A percentile compares a stretch with the other conserved stretches of the same genome.
These are phyloP conservation scores for Cyberlindnera lachancei DNA, from an alignment of 805 yeast genomes.

Conservation along the genomic window DNA sequence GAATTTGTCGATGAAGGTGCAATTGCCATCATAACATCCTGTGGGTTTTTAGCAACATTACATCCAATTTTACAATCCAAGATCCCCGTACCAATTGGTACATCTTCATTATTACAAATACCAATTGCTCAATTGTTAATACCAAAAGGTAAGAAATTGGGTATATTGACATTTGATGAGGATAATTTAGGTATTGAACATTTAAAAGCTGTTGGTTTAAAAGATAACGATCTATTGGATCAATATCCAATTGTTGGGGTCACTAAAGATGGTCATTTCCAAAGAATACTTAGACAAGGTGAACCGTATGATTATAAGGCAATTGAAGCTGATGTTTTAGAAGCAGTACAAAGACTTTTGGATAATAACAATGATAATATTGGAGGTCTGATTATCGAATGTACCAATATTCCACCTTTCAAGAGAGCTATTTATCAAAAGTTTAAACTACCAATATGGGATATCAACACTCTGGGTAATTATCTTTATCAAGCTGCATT, in stretches of 20 bases:
- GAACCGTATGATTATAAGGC: constrained; percentile 19
- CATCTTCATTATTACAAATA: constrained; percentile 26
- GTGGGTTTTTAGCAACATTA: constrained; percentile 28
- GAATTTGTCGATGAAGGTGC: constrained; percentile 25
- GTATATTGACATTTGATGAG: constrained; percentile 27
- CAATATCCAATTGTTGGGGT: constrained; percentile 22
- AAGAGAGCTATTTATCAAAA: constrained; percentile 22
- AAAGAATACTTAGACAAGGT: constrained; percentile 23
- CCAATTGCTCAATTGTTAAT: constrained; percentile 23
- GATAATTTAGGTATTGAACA: constrained; percentile 21
- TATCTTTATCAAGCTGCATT: too few relatives aligned
- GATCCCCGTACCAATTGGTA: constrained; percentile 28
- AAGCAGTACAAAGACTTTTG: constrained; percentile 19
- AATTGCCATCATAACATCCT: constrained; percentile 27
- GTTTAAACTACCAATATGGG: constrained; percentile 25
- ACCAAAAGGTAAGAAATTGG: constrained; percentile 21
- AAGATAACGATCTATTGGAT: constrained; percentile 18
- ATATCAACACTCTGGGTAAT: constrained; percentile 23
- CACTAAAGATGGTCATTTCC: constrained; percentile 19
- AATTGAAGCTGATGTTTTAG: constrained; percentile 22
- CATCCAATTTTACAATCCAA: constrained; percentile 21
- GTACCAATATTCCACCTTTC: constrained; percentile 30
- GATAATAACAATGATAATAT: constrained; percentile 15
- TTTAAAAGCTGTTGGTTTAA: constrained; percentile 25
- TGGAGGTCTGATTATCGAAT: constrained; percentile 27